Conservation (phyloP, 345 rosid species). For the Punica granatum region DNA sequence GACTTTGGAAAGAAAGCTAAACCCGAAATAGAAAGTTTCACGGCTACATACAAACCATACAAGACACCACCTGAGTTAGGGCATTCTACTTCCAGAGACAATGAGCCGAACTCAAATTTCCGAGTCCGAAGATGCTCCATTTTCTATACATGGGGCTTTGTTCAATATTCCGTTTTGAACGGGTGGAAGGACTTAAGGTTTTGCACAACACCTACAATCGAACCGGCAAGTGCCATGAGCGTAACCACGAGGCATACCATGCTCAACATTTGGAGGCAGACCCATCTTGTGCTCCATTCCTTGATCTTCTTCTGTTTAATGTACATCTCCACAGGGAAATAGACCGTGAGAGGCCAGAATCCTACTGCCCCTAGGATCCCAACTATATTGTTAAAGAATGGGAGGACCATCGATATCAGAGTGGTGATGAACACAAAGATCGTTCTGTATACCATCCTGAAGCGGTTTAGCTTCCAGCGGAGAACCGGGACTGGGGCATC, state of each 20-base stretch:
- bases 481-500: slow-evolving; percentile 27
- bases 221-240: slow-evolving; percentile 39
- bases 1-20: background rate
- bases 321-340: slow-evolving; percentile 57
- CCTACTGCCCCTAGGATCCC: slow-evolving; percentile 51
- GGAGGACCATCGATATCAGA: slow-evolving; percentile 45
- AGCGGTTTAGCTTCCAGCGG: slow-evolving; percentile 28
- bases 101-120: background rate
- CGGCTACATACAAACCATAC: slow-evolving; percentile 11
- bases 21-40: background rate
- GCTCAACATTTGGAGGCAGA: slow-evolving; percentile 39
- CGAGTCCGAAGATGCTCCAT: background rate
- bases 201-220: slow-evolving; percentile 36
- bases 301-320: slow-evolving; percentile 36
- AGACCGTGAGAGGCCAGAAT: slow-evolving; percentile 56
- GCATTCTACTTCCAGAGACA: background rate
- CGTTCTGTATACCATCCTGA: slow-evolving; percentile 43
- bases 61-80: slow-evolving; percentile 7
- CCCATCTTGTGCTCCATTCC: slow-evolving; percentile 55
- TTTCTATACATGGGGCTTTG: background rate
- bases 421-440: slow-evolving; percentile 41
- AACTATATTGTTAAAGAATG: slow-evolving; percentile 46
- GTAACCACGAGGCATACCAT: slow-evolving; percentile 39
- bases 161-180: slow-evolving; percentile 32
- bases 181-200: slow-evolving; percentile 39